phyloP scores from a whole-genome alignment of 164 flowering plant species.

The Dillenia suffruticosa region DNA sequence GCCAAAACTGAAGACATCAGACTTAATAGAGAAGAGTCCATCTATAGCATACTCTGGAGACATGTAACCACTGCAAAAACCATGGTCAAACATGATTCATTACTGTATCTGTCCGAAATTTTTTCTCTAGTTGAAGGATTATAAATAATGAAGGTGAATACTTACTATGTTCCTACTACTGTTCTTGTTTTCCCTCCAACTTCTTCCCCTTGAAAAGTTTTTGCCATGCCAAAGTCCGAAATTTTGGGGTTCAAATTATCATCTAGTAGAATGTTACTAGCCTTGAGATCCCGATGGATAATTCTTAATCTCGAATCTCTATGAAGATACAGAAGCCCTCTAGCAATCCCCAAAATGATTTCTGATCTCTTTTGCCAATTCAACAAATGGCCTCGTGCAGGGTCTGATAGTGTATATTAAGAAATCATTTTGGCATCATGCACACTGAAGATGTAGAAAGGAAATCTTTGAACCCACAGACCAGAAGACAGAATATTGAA shows the following conservation, averaged over 20 bases:
- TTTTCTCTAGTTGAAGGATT: not conserved
- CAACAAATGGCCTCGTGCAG: no score
- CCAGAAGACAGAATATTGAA: no score
- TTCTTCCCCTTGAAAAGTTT: not conserved
- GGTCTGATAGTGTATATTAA: no score
- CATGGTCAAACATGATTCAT: not conserved
- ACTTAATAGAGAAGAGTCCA: not conserved
- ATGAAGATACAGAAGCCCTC: not conserved
- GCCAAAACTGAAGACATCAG: conserved; percentile 1
- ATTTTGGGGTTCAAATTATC: not conserved
- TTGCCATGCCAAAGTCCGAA: not conserved
- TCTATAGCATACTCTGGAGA: not conserved
- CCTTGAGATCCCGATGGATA: no score
- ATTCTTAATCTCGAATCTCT: not conserved
- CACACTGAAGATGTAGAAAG: no score
- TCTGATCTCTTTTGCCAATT: not conserved
- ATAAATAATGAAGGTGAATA: not conserved
- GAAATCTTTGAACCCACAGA: no score
- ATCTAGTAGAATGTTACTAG: not conserved
- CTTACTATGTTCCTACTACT: not conserved
- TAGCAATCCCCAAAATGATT: conserved; percentile 3
- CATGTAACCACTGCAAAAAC: not conserved
- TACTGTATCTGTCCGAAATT: no score
- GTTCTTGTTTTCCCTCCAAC: not conserved
- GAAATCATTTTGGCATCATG: no score